These are phyloP conservation scores for Cinnamomum chago DNA, from an alignment of 164 flowering plant genomes.

Conservation along the genomic window DNA sequence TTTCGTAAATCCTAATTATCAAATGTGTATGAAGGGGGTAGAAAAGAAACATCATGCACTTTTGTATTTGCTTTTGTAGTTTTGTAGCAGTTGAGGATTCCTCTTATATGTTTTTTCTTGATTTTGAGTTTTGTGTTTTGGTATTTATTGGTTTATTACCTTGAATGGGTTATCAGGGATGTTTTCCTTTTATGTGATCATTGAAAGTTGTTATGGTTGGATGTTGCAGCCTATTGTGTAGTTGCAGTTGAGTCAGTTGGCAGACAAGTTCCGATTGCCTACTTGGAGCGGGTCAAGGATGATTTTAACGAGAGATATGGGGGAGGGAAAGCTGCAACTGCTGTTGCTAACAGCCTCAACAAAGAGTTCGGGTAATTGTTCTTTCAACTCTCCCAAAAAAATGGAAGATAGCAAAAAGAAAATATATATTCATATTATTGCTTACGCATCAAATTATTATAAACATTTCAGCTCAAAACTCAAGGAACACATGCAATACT, in stretches of 20 bases:
- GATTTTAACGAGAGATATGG: slow-evolving; percentile 51
- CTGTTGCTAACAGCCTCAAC: slow-evolving; percentile 41
- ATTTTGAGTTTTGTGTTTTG: not conserved
- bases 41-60: too few species aligned
- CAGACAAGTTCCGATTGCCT: slow-evolving; percentile 31
- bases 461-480: slow-evolving; percentile 50
- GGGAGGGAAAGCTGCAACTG: slow-evolving; percentile 57
- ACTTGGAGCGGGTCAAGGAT: slow-evolving; percentile 36
- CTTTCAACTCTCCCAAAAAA: not conserved
- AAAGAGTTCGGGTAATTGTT: slow-evolving; percentile 43
- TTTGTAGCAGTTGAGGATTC: not conserved
- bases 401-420: not conserved
- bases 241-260: slow-evolving; percentile 30
- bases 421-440: too few species aligned
- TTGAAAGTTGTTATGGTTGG: not conserved
- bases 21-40: too few species aligned
- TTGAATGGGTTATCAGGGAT: not conserved
- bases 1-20: too few species aligned
- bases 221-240: slow-evolving; percentile 24
- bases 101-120: not conserved
- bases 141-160: not conserved
- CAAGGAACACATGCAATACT: slow-evolving; percentile 91
- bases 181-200: not conserved
- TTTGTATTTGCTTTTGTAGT: not conserved
- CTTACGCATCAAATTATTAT: not conserved